phyloP scores from a whole-genome alignment of 345 rosid genomes.

The Noccaea caerulescens region DNA sequence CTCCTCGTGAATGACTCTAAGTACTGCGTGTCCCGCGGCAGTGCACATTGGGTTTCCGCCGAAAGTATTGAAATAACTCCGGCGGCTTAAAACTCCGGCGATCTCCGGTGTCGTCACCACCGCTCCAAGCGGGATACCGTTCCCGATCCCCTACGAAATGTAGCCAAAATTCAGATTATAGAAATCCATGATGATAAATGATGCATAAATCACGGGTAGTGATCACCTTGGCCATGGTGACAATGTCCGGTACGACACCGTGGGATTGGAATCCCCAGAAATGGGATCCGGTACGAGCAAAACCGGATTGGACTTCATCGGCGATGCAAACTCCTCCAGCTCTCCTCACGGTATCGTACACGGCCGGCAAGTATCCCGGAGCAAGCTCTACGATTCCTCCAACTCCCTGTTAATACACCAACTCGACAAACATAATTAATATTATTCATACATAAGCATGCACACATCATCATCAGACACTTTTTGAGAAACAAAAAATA shows the following conservation, averaged over 20 bases:
- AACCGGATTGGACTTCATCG: slow-evolving; percentile 89
- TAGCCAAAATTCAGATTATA: background rate
- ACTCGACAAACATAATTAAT: background rate
- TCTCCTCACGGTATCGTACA: slow-evolving; percentile 56
- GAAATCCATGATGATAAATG: background rate
- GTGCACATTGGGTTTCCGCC: slow-evolving; percentile 91
- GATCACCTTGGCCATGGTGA: slow-evolving; percentile 92
- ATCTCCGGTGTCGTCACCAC: slow-evolving; percentile 93
- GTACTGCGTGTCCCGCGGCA: slow-evolving; percentile 82
- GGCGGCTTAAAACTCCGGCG: slow-evolving; percentile 71
- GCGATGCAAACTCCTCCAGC: slow-evolving; percentile 93
- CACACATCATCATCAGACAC: too few species aligned
- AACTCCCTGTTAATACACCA: slow-evolving; percentile 62
- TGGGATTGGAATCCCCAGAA: slow-evolving; percentile 93
- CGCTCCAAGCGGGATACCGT: slow-evolving; percentile 92
- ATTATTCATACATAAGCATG: background rate
- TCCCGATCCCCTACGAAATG: slow-evolving; percentile 73
- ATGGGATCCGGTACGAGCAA: slow-evolving; percentile 71
- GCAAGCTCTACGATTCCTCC: slow-evolving; percentile 94
- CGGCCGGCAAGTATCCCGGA: slow-evolving; percentile 83
- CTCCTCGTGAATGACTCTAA: slow-evolving; percentile 77
- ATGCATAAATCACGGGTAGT: background rate
- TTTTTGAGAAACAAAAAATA: background rate
- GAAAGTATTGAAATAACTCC: slow-evolving; percentile 81
- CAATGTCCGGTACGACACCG: slow-evolving; percentile 88